Conservation (phyloP, 1,284 basidiomycete species). For the Schizophyllum amplum region DNA sequence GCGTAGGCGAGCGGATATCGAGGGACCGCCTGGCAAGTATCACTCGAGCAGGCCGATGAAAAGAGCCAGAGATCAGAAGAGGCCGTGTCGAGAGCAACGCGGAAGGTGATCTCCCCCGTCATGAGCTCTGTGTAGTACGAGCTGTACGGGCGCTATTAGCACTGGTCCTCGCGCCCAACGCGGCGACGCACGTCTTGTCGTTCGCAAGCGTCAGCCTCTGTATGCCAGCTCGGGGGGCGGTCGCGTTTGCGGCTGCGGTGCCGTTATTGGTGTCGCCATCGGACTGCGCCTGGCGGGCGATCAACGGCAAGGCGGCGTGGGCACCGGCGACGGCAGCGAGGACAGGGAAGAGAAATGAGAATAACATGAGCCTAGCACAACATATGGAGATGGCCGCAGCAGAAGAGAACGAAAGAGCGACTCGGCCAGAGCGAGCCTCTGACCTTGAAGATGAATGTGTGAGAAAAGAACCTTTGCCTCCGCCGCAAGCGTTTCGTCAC, state of each 20-base stretch:
- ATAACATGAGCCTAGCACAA: background rate
- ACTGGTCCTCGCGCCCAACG: background rate
- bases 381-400: background rate
- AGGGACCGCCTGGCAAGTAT: constrained; percentile 46
- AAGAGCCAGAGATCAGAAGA: constrained; percentile 68
- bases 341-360: background rate
- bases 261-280: background rate
- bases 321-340: background rate
- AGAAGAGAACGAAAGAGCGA: background rate
- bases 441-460: background rate
- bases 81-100: constrained; percentile 68
- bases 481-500: background rate
- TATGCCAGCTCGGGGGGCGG: background rate
- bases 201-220: background rate
- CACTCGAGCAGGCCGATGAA: constrained; percentile 52
- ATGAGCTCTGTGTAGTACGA: constrained; percentile 55
- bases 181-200: background rate
- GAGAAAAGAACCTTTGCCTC: background rate
- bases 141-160: background rate
- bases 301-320: background rate
- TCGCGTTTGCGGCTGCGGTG: background rate
- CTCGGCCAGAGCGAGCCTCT: background rate
- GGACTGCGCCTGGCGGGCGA: background rate
- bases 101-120: constrained; percentile 54
- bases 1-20: constrained; percentile 57